Base-by-base conservation (phyloP, 2,329 filamentous ascomycete species). In the Hypomyces rosellus region DNA sequence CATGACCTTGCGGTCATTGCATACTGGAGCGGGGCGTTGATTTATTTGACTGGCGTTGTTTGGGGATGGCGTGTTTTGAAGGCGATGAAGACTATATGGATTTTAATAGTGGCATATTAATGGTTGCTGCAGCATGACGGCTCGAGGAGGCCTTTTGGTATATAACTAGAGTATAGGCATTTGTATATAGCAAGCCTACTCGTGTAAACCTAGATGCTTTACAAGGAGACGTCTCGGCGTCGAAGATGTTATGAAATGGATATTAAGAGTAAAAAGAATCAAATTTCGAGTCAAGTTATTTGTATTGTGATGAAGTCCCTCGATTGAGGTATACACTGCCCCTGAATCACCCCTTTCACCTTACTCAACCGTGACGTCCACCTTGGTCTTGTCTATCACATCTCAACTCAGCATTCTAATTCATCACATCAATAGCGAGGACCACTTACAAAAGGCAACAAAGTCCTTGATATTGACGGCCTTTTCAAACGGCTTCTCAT, bases 381-480 rank as follows among this genome's bases (percentile, higher is more conserved):
- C 65, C 55, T 69, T 69, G 50, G 50, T 61, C 57, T 65, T 68
- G 53, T 69, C 67, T 69, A 41, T 30, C 8, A 4, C 16, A 22
- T 16, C 25, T 18, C 22, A 41, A 34, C 25, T 55, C 53, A 58
- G 51, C 49, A 3, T 13, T 12, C 38, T 20, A 36, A 36, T 33
- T 8, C 2, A 14, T 25, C 15, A 14, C 12, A 11, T 30, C 43
- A 46, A n/a, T 34, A 18, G 20, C 20, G 22, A 41, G 36, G 14
- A n/a, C 13, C 16, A 60, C 77, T 73, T 65, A 76, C 78, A 81
- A 57, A 83, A 83, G 4, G 80, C 79, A 37, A 83, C 74, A 57
- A 77, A 70, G 40, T 73, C 74, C 60, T 75, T 76, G 56, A 83
- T 78, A 47, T 70, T 63, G 30, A 73, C 72, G 41, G 72, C 74